Evolutionary conservation across 1,139 yeast species (phyloP).

Genomic region (Suhomyces choctaworum): DNA sequence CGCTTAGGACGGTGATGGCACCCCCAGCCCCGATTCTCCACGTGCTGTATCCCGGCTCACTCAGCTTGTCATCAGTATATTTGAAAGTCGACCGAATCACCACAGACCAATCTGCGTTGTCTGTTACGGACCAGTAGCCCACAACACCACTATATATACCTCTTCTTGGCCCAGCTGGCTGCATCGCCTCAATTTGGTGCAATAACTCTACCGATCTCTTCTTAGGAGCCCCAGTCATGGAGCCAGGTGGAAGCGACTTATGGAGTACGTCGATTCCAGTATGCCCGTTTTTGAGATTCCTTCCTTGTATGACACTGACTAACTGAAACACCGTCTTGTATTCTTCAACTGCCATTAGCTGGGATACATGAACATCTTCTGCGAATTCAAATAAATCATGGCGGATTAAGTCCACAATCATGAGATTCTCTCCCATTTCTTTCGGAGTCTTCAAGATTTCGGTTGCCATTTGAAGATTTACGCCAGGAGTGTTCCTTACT

Average conservation of each 20-base stretch:
- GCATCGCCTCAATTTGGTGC: slow-evolving; percentile 48
- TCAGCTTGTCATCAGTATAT: slow-evolving; percentile 52
- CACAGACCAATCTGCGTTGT: slow-evolving; percentile 95
- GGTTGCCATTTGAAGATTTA: slow-evolving; percentile 60
- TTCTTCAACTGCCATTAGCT: slow-evolving; percentile 90
- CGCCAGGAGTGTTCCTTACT: slow-evolving; percentile 60
- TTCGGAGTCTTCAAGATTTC: slow-evolving; percentile 76
- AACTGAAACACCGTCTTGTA: slow-evolving; percentile 87
- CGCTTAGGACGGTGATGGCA: slow-evolving; percentile 89
- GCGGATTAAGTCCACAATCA: slow-evolving; percentile 95
- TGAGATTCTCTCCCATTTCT: slow-evolving; percentile 92
- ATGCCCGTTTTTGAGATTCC: slow-evolving; percentile 41
- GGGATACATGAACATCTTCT: slow-evolving; percentile 67
- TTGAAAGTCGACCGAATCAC: slow-evolving; percentile 81
- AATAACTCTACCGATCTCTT: slow-evolving; percentile 85
- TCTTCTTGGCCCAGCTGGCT: slow-evolving; percentile 53
- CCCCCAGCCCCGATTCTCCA: slow-evolving; percentile 99
- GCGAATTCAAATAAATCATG: slow-evolving; percentile 81
- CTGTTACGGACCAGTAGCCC: slow-evolving; percentile 92
- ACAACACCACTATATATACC: slow-evolving; percentile 94
- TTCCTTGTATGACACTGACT: slow-evolving; percentile 84
- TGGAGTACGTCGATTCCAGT: slow-evolving; percentile 78
- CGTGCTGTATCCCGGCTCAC: slow-evolving; percentile 27
- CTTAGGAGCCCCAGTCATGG: slow-evolving; percentile 99
- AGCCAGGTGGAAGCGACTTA: slow-evolving; percentile 91